A percentile compares a stretch with the other conserved stretches of the same genome.
phyloP scores from a whole-genome alignment of 1,284 basidiomycete species.

The Sanguinoderma infundibulare region DNA sequence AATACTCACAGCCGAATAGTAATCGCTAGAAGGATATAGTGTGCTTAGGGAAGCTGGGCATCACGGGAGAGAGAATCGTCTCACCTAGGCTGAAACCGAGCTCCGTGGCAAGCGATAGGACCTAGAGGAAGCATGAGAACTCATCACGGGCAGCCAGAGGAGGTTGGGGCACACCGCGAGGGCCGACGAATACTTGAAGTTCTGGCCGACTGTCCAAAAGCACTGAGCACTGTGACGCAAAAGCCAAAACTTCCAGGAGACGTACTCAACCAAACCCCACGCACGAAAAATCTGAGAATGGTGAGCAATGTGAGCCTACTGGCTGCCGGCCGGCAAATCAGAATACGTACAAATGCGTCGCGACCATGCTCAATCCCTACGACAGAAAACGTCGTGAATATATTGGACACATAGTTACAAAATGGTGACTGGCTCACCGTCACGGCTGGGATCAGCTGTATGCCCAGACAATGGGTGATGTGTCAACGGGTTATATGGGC shows the following conservation, averaged over 20 bases:
- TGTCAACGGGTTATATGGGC: too few relatives aligned
- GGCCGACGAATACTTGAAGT: background rate
- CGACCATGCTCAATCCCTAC: background rate
- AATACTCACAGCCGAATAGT: background rate
- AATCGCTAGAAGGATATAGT: background rate
- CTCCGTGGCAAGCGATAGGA: background rate
- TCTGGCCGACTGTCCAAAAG: background rate
- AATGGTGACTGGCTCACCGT: too few relatives aligned
- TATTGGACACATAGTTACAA: too few relatives aligned
- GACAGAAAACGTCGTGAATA: too few relatives aligned
- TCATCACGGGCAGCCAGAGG: background rate
- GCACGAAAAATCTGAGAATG: background rate
- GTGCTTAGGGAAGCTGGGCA: background rate
- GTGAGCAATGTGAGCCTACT: too few relatives aligned
- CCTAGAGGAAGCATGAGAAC: background rate
- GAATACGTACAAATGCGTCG: background rate
- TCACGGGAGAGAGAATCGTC: background rate
- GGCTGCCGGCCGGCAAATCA: too few relatives aligned
- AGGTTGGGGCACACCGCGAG: background rate
- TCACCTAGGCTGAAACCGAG: background rate
- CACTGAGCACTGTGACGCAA: background rate
- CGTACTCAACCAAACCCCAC: background rate
- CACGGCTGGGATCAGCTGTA: too few relatives aligned
- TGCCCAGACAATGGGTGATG: too few relatives aligned
- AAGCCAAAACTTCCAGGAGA: background rate